Conservation (phyloP, 2,329 filamentous ascomycete species). For the Cladorrhinum sp. region DNA sequence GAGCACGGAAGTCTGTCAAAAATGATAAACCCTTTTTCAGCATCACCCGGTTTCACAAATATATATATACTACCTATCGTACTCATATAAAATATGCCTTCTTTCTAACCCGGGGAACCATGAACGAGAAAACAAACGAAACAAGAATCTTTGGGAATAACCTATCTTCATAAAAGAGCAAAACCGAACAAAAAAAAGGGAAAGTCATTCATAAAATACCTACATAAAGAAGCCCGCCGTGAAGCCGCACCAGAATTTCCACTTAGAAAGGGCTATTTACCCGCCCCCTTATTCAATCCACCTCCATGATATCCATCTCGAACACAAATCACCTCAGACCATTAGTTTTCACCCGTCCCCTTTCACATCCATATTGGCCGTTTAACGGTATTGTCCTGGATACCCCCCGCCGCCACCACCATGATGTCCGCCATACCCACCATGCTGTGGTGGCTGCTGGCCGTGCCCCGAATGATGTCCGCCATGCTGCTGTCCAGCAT, state of each 20-base stretch:
- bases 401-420: background rate
- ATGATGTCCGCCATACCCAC: background rate
- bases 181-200: background rate
- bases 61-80: too few species aligned
- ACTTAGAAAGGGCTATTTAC: background rate
- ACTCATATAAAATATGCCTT: too few species aligned
- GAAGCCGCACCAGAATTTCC: background rate
- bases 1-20: background rate
- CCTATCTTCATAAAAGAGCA: background rate
- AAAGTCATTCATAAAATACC: background rate
- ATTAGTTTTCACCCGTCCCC: too few species aligned
- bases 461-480: background rate
- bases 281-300: background rate
- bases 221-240: background rate
- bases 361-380: background rate
- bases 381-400: background rate
- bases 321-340: too few species aligned
- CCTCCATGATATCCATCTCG: background rate
- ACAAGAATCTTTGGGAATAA: background rate
- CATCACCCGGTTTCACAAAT: too few species aligned
- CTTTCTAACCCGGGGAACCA: background rate
- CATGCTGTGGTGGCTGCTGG: background rate
- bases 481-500: constrained; percentile 7
- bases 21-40: background rate
- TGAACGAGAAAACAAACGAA: background rate